These are phyloP conservation scores for Boletus edulis DNA, from an alignment of 768 basidiomycete species.

Conservation along the genomic window DNA sequence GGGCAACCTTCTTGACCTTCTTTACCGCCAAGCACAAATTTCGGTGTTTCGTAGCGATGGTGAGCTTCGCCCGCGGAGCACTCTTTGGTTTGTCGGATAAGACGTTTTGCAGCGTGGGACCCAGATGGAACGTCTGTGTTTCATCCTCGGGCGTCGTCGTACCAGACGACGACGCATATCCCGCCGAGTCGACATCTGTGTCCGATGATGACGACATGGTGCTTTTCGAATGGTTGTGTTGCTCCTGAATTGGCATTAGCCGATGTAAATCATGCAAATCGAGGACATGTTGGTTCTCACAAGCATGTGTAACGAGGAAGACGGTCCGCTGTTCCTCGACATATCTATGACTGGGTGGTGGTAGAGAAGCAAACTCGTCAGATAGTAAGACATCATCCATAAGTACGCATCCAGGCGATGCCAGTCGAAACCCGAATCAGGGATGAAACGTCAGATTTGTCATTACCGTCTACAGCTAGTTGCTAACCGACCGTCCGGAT, in stretches of 20 bases:
- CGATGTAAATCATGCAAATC: not conserved
- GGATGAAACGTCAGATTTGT: not conserved
- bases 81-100: slow-evolving; percentile 5
- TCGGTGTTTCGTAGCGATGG: slow-evolving; percentile 10
- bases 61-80: slow-evolving; percentile 1
- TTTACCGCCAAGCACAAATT: slow-evolving; percentile 19
- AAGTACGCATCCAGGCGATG: not conserved
- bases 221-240: slow-evolving; percentile 2
- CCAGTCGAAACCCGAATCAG: slow-evolving; percentile 5
- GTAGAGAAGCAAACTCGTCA: not conserved
- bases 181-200: slow-evolving; percentile 19
- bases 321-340: not conserved
- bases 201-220: slow-evolving; percentile 16
- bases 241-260: not conserved
- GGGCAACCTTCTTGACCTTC: slow-evolving; percentile 21
- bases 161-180: slow-evolving; percentile 29
- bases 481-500: no score
- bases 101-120: slow-evolving; percentile 4
- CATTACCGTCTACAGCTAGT: no score
- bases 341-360: not conserved
- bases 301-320: not conserved
- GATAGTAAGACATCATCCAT: not conserved
- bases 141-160: slow-evolving; percentile 34
- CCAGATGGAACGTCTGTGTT: slow-evolving; percentile 20
- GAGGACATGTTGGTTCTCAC: not conserved